Base-by-base conservation (phyloP, 495 filamentous ascomycete genomes). In the Penicillium salamii region DNA sequence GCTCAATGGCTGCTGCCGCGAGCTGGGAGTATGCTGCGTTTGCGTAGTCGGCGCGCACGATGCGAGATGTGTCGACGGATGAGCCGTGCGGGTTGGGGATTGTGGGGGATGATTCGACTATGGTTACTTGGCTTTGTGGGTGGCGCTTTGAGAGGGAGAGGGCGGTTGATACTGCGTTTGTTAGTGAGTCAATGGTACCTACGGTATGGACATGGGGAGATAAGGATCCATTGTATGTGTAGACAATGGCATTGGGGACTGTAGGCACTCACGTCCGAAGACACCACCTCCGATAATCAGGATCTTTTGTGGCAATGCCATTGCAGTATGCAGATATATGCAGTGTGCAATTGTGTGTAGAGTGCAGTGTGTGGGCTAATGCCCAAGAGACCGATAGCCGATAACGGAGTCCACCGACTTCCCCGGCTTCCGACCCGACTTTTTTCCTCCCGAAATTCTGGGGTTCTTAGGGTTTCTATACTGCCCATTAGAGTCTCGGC, bases 41-140 rank as follows among this genome's bases (percentile, higher is more conserved):
- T 2, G 83, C 77, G 63, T 96, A 96, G 72, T 96, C 91, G 31
- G 90, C 73, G 20, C 91, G 79, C 49, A 97, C 77, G 57, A 91
- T 88, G 42, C 88, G 84, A 15, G 86, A 89, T 33, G 76, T 79
- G 72, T 92, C 89, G 57, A 89, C 79, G 42, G 82, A 87, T 21
- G 87, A 79, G 48, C 82, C 81, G 55, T 91, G 80, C 3, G 80
- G 81, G 50, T 85, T 78, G 20, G 86, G 85, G 65, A 89, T 87
- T n/a, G 78, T 74, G 46, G 70, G 52, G 1, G 79, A 78, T 18
- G 85, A 75, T 66, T 91, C 89, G 39, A 93, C 59, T 43, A 93
- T 50, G 9, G 83, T 89, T 52, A 91, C 82, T 50, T 68, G 52
- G 18, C 76, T 79, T 20, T 49, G 46, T 24, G 76, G 66, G 65